Evolutionary conservation across 768 basidiomycete genomes (phyloP).

Genomic region (Epithele typhae): DNA sequence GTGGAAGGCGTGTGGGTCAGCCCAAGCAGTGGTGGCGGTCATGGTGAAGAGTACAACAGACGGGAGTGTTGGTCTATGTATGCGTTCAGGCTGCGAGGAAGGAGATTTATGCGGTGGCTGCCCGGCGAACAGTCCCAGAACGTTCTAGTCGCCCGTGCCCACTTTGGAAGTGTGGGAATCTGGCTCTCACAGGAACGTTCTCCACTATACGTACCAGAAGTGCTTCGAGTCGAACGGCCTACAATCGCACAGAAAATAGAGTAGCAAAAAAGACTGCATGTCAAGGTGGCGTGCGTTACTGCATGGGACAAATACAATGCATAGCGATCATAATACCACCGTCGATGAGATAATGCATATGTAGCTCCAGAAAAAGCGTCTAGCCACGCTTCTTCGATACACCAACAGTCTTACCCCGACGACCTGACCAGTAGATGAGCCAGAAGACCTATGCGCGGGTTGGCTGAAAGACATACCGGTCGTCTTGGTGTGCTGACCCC

Average conservation of each 20-base stretch:
- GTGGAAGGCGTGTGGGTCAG: constrained; percentile 31
- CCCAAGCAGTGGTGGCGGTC: constrained; percentile 30
- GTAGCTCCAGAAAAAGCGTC: constrained; percentile 14
- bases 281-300: constrained; percentile 18
- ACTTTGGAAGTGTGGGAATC: background rate
- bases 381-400: constrained; percentile 87
- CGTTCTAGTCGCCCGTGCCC: constrained; percentile 8
- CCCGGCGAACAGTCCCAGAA: constrained; percentile 13
- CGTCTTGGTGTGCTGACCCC: constrained; percentile 99
- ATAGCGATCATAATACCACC: constrained; percentile 17
- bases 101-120: background rate
- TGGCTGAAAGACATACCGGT: constrained; percentile 58
- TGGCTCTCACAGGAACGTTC: too few relatives aligned
- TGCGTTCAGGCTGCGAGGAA: background rate
- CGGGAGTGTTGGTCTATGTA: background rate
- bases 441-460: background rate
- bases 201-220: too few relatives aligned
- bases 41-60: constrained; percentile 16
- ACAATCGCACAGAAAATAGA: too few relatives aligned
- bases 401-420: constrained; percentile 94
- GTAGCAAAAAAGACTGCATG: constrained; percentile 10
- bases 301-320: constrained; percentile 16
- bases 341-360: constrained; percentile 9
- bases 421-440: constrained; percentile 45
- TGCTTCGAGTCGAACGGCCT: too few relatives aligned